Conservation (phyloP, 495 filamentous ascomycete genomes). For the Penicillium cataractarum region DNA sequence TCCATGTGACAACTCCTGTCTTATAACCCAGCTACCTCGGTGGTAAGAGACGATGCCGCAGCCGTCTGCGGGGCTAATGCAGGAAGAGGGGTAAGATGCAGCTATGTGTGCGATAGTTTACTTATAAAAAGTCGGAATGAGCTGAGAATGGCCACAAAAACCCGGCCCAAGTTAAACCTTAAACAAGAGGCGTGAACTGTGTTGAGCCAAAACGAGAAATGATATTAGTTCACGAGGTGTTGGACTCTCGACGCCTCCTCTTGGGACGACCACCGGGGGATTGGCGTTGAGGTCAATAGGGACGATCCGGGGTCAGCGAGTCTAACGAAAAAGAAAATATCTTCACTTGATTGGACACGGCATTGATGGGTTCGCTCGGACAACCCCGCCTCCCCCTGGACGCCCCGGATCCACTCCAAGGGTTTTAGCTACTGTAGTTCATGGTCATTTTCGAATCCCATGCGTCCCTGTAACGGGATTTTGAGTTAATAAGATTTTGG, state of each 20-base stretch:
- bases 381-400: slow-evolving; percentile 2
- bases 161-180: slow-evolving; percentile 5
- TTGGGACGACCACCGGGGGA: neutral
- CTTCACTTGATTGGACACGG: neutral
- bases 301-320: neutral
- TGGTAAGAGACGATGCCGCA: slow-evolving; percentile 1
- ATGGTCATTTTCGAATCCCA: neutral
- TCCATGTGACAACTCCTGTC: slow-evolving; percentile 7
- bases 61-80: slow-evolving; percentile 6
- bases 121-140: neutral
- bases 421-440: too few relatives aligned
- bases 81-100: slow-evolving; percentile 6
- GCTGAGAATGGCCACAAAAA: neutral
- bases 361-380: neutral
- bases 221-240: neutral
- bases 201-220: neutral
- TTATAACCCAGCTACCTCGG: slow-evolving; percentile 8
- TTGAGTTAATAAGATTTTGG: too few relatives aligned
- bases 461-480: neutral
- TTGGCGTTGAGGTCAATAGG: slow-evolving; percentile 5
- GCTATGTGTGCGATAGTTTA: slow-evolving; percentile 2
- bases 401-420: neutral
- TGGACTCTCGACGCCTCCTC: neutral
- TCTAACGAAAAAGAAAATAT: neutral
- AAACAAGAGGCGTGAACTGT: neutral